phyloP scores from a whole-genome alignment of 306 rosid genomes.

The Lathyrus sativus region DNA sequence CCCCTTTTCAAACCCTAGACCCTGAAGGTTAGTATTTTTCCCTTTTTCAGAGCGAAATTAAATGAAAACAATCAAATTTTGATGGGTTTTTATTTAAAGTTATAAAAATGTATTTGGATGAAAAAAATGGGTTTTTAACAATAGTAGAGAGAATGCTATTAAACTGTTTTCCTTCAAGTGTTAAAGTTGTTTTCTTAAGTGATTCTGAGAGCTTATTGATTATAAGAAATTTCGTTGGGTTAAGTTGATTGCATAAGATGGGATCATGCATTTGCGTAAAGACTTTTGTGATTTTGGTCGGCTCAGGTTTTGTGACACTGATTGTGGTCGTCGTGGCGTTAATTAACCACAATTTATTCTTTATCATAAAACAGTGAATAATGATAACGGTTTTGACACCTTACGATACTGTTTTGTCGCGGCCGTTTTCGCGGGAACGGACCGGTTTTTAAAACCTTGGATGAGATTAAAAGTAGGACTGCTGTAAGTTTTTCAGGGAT shows the following conservation, averaged over 20 bases:
- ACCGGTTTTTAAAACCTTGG: too few relatives aligned
- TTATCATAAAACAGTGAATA: too few relatives aligned
- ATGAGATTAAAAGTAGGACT: conserved; percentile 29
- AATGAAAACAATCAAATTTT: background rate
- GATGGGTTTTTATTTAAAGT: background rate
- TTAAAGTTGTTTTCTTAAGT: background rate
- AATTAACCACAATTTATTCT: too few relatives aligned
- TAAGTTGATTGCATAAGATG: background rate
- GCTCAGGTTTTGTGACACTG: too few relatives aligned
- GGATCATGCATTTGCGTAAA: background rate
- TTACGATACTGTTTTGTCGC: too few relatives aligned
- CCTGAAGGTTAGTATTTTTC: conserved; percentile 55
- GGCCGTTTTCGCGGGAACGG: too few relatives aligned
- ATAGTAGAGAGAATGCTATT: background rate
- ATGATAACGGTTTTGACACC: too few relatives aligned
- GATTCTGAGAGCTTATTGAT: background rate
- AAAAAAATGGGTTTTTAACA: background rate
- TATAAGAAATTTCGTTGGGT: conserved; percentile 5
- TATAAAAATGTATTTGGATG: background rate
- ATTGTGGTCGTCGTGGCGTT: too few relatives aligned
- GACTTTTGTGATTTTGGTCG: too few relatives aligned
- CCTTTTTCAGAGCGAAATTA: background rate
- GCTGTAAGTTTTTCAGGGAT: conserved; percentile 52
- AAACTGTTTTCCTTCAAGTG: background rate
- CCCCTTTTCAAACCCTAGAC: conserved; percentile 72